Base-by-base conservation (phyloP, 495 filamentous ascomycete species). In the Aspergillus sclerotiicarbonarius region DNA sequence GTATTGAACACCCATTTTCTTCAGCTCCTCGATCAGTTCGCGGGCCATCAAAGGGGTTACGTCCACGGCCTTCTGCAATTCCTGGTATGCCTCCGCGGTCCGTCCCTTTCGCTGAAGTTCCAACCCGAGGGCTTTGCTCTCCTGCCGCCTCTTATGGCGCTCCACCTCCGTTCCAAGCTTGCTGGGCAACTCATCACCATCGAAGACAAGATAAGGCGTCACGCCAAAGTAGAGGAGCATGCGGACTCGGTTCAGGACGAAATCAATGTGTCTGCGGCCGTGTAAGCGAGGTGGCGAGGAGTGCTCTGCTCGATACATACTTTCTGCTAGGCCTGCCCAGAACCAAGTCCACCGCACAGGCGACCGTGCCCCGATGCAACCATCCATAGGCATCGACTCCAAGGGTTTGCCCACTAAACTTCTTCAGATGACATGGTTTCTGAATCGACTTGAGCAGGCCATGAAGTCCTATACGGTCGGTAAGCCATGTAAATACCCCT, bases 371-470 rank as follows among this genome's bases (percentile, higher is more conserved):
- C 60, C 95, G 89, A 69, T 99, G 95, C 33, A 99, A 85, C 95
- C 95, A 99, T 67, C 92, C 94, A 79, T 99, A 99, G 56, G 89
- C 92, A 71, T 99, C 95, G 15, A 99, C 84, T 3, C 89, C 95
- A 43, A 99, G 82, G 3, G 90, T 96, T 70, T 93, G 88, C 31
- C 92, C 93, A 12, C 82, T 80, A 70, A 90, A 98, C 64, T 92
- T 90, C 68, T 89, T 95, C 52, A 99, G 76, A 56, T 92, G 87
- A 54, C 84, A 87, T 63, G 87, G 89, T 64, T 90, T 90, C 48
- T 98, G 94, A 48, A 99, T 97, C 44, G 93, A 97, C 69, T 96
- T 96, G 45, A 99, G 87, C 45, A 96, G 80, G 48, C 91, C 90
- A 35, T 98, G 83, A 32, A 99, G 83, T 50, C 94, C 94, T 95